Conservation (phyloP, 371 early-diverging fungal genomes). For the Syncephalastrum monosporum region DNA sequence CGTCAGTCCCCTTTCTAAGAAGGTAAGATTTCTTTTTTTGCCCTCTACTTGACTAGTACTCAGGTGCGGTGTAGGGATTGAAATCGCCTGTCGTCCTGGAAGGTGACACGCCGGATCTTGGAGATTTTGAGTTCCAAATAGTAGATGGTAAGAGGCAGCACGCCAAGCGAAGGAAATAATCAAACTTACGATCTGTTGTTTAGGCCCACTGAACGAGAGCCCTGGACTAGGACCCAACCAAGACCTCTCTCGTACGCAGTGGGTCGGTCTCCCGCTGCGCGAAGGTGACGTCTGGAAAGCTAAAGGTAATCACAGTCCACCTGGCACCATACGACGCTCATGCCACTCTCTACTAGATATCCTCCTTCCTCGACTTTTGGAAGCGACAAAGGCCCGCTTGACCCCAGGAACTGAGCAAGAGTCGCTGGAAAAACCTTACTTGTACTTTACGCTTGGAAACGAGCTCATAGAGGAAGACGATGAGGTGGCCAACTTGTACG, state of each 20-base stretch:
- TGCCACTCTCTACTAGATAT: slow-evolving; percentile 16
- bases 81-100: slow-evolving; percentile 43
- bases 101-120: slow-evolving; percentile 65
- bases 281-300: slow-evolving; percentile 48
- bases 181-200: too few relatives aligned
- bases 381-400: slow-evolving; percentile 22
- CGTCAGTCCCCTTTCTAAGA: slow-evolving; percentile 33
- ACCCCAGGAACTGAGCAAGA: slow-evolving; percentile 19
- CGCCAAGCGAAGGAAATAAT: background rate
- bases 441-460: slow-evolving; percentile 40
- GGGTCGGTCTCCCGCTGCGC: slow-evolving; percentile 39
- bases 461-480: slow-evolving; percentile 30
- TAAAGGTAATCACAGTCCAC: slow-evolving; percentile 32
- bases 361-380: slow-evolving; percentile 23
- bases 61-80: slow-evolving; percentile 31
- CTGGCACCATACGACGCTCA: background rate
- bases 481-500: slow-evolving; percentile 49
- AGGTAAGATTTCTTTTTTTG: slow-evolving; percentile 28
- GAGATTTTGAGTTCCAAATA: slow-evolving; percentile 63
- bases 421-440: slow-evolving; percentile 23
- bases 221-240: slow-evolving; percentile 21
- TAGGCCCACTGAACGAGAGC: slow-evolving; percentile 30
- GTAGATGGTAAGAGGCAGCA: slow-evolving; percentile 40
- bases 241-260: slow-evolving; percentile 46
- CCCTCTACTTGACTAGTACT: background rate